phyloP scores from a whole-genome alignment of 2,329 filamentous ascomycete species.

The Chalara sp. region DNA sequence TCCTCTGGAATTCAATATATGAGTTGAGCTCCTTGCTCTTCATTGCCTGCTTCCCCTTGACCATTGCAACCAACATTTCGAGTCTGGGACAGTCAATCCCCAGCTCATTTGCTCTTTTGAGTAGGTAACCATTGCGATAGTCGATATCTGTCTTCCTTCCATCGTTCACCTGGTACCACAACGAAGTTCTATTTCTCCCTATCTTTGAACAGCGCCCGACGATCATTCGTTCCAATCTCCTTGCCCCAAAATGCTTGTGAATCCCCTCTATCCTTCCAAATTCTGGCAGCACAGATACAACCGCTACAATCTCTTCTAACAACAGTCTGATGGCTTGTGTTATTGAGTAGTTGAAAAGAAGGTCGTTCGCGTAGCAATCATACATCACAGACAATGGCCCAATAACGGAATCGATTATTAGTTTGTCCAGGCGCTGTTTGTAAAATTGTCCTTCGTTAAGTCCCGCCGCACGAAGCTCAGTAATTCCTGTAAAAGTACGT shows the following conservation, averaged over 20 bases:
- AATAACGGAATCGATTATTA: conserved; percentile 69
- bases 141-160: conserved; percentile 69
- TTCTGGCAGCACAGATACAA: conserved; percentile 72
- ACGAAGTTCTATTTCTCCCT: conserved; percentile 44
- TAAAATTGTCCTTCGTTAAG: conserved; percentile 57
- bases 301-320: conserved; percentile 64
- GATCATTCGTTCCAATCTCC: conserved; percentile 55
- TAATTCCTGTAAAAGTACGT: conserved; percentile 54
- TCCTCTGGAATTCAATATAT: conserved; percentile 14
- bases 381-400: conserved; percentile 78
- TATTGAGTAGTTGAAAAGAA: conserved; percentile 61
- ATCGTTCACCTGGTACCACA: conserved; percentile 58
- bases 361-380: conserved; percentile 65
- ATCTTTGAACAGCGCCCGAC: conserved; percentile 47
- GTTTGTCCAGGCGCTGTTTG: conserved; percentile 67
- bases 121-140: conserved; percentile 84
- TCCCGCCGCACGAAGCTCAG: conserved; percentile 53
- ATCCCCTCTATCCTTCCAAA: conserved; percentile 48
- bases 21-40: conserved; percentile 17
- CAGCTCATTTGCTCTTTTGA: conserved; percentile 63
- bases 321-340: conserved; percentile 63
- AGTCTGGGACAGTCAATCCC: conserved; percentile 69
- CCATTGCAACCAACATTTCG: conserved; percentile 62
- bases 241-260: conserved; percentile 48
- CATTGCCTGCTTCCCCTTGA: conserved; percentile 58